A percentile compares a stretch with the other conserved stretches of the same genome.
Evolutionary conservation across 148 eudicot species (phyloP).

Genomic region (Vaccinium corymbosum): DNA sequence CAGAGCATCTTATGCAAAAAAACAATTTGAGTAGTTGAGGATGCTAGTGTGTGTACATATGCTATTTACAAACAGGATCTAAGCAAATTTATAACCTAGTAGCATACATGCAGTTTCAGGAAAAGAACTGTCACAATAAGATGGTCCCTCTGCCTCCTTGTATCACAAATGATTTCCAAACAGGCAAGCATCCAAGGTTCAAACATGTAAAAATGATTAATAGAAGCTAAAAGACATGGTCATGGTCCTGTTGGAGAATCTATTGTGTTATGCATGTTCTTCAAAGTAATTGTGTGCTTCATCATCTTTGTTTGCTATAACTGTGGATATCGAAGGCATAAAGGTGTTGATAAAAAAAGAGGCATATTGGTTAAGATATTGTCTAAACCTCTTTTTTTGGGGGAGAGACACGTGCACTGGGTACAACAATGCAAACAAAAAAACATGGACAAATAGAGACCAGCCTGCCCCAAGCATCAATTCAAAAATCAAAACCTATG

Average conservation of each 20-base stretch:
- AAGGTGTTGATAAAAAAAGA: too few species aligned
- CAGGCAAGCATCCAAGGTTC: not conserved
- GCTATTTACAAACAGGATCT: not conserved
- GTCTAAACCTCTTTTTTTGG: not conserved
- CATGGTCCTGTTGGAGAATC: constrained; percentile 3
- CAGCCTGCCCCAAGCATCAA: too few species aligned
- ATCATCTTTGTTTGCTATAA: not conserved
- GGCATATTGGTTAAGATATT: not conserved
- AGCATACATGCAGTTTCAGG: constrained; percentile 71
- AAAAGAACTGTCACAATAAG: constrained; percentile 77
- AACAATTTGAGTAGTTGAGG: not conserved
- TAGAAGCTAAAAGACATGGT: not conserved
- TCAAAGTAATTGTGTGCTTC: not conserved
- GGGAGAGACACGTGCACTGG: not conserved
- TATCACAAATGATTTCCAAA: constrained; percentile 57
- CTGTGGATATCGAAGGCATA: not conserved
- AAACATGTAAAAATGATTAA: not conserved
- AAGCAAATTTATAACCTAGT: constrained; percentile 36
- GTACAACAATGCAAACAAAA: too few species aligned
- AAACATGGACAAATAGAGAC: too few species aligned
- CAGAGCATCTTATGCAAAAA: not conserved
- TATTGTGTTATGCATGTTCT: not conserved
- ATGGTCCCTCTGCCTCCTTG: constrained; percentile 87
- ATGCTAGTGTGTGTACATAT: not conserved
- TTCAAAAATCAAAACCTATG: too few species aligned